phyloP scores from a whole-genome alignment of 768 basidiomycete species.

The Termitomyces sp. region DNA sequence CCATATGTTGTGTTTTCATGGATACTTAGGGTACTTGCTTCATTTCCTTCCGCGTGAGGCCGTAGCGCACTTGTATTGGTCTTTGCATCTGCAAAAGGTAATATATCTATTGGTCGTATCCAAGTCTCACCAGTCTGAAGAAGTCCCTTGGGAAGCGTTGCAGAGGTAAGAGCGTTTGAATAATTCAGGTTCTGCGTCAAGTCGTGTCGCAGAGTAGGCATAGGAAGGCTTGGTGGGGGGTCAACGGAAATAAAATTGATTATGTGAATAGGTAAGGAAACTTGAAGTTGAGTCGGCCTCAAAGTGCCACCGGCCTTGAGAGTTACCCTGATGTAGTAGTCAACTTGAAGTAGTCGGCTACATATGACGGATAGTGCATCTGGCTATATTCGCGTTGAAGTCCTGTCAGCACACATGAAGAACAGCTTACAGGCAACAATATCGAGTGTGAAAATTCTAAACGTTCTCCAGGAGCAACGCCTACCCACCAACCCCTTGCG shows the following conservation, averaged over 20 bases:
- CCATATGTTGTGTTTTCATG: not conserved
- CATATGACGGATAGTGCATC: constrained; percentile 67
- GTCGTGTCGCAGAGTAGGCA: not conserved
- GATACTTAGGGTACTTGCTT: not conserved
- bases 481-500: constrained; percentile 88
- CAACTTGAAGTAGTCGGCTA: constrained; percentile 69
- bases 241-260: not conserved
- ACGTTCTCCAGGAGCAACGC: constrained; percentile 58
- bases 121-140: not conserved
- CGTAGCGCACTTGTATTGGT: not conserved
- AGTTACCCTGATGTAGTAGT: constrained; percentile 64
- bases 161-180: not conserved
- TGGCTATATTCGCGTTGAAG: constrained; percentile 32
- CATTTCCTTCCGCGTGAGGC: not conserved
- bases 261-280: not conserved
- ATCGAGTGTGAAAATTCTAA: constrained; percentile 66
- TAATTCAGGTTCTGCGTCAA: too few relatives aligned
- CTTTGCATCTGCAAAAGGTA: not conserved
- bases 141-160: not conserved
- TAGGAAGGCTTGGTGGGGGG: not conserved
- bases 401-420: not conserved
- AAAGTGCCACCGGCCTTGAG: constrained; percentile 55
- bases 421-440: constrained; percentile 60
- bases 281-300: constrained; percentile 24
- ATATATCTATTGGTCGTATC: not conserved